These are phyloP conservation scores for Candida glucosophila DNA, from an alignment of 1,139 yeast genomes.

Conservation along the genomic window DNA sequence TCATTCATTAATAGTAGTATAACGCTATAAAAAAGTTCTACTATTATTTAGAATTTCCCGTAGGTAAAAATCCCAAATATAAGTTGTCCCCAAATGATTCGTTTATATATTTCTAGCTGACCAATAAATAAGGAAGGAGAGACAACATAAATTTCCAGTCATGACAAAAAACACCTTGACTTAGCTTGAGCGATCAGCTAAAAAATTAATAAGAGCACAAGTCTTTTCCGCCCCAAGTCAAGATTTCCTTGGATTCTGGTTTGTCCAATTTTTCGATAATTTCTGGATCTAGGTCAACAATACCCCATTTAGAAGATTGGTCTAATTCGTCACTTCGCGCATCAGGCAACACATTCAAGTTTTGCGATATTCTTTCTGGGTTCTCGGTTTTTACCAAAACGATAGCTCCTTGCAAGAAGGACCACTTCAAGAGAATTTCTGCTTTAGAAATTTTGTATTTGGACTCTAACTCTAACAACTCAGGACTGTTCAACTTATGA, in stretches of 20 bases:
- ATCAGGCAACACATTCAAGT: constrained; percentile 25
- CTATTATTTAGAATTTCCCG: too few relatives aligned
- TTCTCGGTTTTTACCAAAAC: constrained; percentile 67
- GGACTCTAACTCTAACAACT: constrained; percentile 21
- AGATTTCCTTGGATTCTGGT: constrained; percentile 23
- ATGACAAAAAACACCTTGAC: too few relatives aligned
- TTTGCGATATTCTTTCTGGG: constrained; percentile 32
- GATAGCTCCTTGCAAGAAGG: constrained; percentile 48
- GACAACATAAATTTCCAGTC: too few relatives aligned
- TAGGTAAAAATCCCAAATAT: too few relatives aligned
- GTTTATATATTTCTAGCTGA: too few relatives aligned
- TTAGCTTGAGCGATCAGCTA: too few relatives aligned
- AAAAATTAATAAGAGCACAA: constrained; percentile 4
- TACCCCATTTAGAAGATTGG: constrained; percentile 19
- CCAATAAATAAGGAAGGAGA: too few relatives aligned
- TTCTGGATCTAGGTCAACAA: constrained; percentile 24
- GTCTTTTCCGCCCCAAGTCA: constrained; percentile 22
- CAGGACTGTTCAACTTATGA: constrained; percentile 42
- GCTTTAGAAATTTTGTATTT: constrained; percentile 15
- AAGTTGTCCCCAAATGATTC: too few relatives aligned
- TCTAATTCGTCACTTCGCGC: constrained; percentile 18
- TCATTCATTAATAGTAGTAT: too few relatives aligned
- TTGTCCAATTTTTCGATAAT: constrained; percentile 22
- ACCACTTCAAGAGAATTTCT: constrained; percentile 29
- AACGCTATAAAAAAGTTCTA: too few relatives aligned